These are phyloP conservation scores for Mycena belliarum DNA, from an alignment of 768 basidiomycete genomes.

Conservation along the genomic window DNA sequence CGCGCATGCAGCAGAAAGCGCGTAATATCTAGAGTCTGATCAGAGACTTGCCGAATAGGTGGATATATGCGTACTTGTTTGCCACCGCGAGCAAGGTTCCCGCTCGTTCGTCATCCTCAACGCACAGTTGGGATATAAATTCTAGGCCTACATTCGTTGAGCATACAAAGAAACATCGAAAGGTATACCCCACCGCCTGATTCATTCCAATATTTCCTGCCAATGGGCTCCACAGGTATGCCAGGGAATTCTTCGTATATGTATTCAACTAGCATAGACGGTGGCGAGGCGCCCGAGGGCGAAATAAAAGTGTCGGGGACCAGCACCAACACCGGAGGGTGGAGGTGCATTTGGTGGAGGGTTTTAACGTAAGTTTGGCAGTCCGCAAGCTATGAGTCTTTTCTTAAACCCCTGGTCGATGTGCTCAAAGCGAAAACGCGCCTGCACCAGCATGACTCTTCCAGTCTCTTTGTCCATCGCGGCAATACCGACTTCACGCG, in stretches of 20 bases:
- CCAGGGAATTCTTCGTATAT: conserved; percentile 75
- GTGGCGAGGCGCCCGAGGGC: conserved; percentile 46
- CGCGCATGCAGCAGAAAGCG: conserved; percentile 82
- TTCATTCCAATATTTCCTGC: conserved; percentile 86
- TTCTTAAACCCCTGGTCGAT: neutral
- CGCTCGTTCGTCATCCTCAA: conserved; percentile 80
- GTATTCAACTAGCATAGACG: conserved; percentile 66
- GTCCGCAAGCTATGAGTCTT: conserved; percentile 65
- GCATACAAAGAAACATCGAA: neutral
- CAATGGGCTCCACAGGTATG: conserved; percentile 66
- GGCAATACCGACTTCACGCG: conserved; percentile 85
- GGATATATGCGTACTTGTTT: conserved; percentile 65
- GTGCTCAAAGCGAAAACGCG: conserved; percentile 27
- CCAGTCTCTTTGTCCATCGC: conserved; percentile 82
- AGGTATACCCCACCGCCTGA: conserved; percentile 52
- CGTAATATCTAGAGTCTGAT: conserved; percentile 69
- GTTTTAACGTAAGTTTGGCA: conserved; percentile 89
- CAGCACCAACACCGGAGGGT: conserved; percentile 68
- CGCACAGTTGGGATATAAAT: conserved; percentile 74
- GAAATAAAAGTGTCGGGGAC: conserved; percentile 83
- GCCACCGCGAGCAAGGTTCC: conserved; percentile 77
- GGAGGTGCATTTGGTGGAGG: conserved; percentile 80
- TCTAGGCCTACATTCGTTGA: conserved; percentile 58
- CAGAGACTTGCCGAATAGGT: neutral
- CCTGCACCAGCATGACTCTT: conserved; percentile 77